Base-by-base conservation (phyloP, 75 land plant genomes). In the Cupressus sempervirens region DNA sequence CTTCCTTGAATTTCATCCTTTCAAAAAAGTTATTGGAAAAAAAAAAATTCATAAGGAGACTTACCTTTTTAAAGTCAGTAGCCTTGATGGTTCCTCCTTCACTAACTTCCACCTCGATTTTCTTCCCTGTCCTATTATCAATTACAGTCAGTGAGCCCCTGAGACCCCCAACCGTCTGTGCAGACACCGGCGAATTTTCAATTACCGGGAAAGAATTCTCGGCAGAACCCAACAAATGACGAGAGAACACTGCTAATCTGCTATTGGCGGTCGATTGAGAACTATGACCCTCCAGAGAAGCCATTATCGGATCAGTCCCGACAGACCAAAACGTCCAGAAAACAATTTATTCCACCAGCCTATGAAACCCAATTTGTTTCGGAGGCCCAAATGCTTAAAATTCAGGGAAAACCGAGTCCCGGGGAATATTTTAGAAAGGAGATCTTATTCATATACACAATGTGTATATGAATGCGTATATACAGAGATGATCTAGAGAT, bases 81-180 rank as follows among this genome's bases (percentile, higher is more conserved):
- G 99, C 94, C 81, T 90, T 96, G 30, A 97, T 86, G 11, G 98
- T 96, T 23, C 98, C 97, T n/a, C 94, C 94, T n/a, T 93, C 92
- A 41, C 98, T 94, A 58, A 97, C 92, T 50, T 62, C 81, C 52
- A 97, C 29, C 65, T 94, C 94, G 81, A 92, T 94, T 67, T 84
- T 89, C 88, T 91, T 92, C 67, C 96, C 99, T 12, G 99, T 95
- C 46, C 99, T 76, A 76, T 90, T 94, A 81, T 97, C 99, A 20
- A 95, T 84, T 41, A 98, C 87, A 14, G 90, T 89, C 80, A 98
- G 85, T 29, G 86, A 65, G 0, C 98, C 98, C 32, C 84, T 86
- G 29, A 88, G 85, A 62, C 82, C 88, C 74, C 77, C 93, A 62
- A 91, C 88, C 16, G 90, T 90, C 8, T 82, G 83, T 5, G 40